phyloP scores from a whole-genome alignment of 2,329 filamentous ascomycete genomes.

The Diplodia mutila region DNA sequence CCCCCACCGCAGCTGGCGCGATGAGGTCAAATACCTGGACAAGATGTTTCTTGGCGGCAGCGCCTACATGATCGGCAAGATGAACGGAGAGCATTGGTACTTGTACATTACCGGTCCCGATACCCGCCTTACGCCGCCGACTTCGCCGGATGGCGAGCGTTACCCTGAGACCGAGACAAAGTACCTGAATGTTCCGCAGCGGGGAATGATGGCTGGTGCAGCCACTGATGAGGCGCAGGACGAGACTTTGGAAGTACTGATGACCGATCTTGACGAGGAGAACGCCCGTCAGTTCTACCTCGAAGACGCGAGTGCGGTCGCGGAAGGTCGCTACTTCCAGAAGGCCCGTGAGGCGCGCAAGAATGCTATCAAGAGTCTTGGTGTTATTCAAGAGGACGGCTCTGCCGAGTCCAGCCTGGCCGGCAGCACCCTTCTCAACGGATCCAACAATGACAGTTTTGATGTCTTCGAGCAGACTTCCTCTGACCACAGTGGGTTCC shows the following conservation, averaged over 20 bases:
- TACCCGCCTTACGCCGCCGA: conserved; percentile 76
- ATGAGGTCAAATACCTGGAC: conserved; percentile 92
- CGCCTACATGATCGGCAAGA: conserved; percentile 99
- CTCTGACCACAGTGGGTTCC: conserved; percentile 63
- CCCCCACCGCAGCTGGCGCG: conserved; percentile 95
- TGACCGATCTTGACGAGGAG: conserved; percentile 69
- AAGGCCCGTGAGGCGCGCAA: conserved; percentile 67
- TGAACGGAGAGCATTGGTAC: conserved; percentile 99
- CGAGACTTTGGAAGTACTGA: conserved; percentile 73
- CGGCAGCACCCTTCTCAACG: conserved; percentile 41
- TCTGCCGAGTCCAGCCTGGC: conserved; percentile 43
- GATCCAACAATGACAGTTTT: conserved; percentile 58
- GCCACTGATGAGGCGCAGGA: conserved; percentile 61
- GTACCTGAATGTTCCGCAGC: conserved; percentile 61
- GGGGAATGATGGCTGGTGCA: conserved; percentile 49
- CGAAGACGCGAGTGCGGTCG: conserved; percentile 85
- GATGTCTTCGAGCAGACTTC: conserved; percentile 82
- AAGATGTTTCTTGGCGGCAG: conserved; percentile 89
- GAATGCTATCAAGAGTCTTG: conserved; percentile 62
- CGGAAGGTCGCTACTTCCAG: conserved; percentile 75
- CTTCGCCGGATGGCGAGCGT: conserved; percentile 66
- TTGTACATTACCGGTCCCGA: conserved; percentile 92
- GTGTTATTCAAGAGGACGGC: conserved; percentile 60
- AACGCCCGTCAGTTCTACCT: conserved; percentile 72
- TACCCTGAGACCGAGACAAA: conserved; percentile 60